Evolutionary conservation across 257 asterid genomes (phyloP).

Genomic region (Cynanchum wilfordii): DNA sequence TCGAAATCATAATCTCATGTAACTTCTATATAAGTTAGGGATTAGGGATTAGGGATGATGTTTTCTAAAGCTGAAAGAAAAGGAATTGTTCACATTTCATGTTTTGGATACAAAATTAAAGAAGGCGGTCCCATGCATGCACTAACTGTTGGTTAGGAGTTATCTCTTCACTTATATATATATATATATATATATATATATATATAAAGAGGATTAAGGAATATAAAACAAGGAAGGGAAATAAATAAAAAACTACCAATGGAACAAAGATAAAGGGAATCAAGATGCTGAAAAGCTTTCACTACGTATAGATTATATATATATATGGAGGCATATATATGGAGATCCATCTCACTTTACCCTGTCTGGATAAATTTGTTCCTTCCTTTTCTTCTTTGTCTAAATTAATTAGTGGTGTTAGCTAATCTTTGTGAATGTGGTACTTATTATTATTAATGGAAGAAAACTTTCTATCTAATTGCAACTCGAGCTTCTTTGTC

Average conservation of each 20-base stretch:
- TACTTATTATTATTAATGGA: too few relatives aligned
- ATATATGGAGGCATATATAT: not conserved
- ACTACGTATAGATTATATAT: not conserved
- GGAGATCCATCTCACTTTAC: not conserved
- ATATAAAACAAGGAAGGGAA: not conserved
- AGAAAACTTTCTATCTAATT: not conserved
- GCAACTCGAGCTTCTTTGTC: not conserved
- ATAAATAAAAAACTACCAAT: not conserved
- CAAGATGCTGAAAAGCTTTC: not conserved
- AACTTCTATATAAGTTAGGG: too few relatives aligned
- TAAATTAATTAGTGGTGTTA: not conserved
- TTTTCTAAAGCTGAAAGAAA: conserved; percentile 6
- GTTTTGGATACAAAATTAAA: not conserved
- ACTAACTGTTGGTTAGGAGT: not conserved
- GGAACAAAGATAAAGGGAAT: not conserved
- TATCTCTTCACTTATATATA: not conserved
- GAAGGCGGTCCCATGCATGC: not conserved
- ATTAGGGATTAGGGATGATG: not conserved
- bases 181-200: not conserved
- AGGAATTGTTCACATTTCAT: conserved; percentile 4
- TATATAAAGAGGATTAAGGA: too few relatives aligned
- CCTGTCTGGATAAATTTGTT: conserved; percentile 1
- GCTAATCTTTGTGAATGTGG: not conserved
- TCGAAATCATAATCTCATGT: too few relatives aligned
- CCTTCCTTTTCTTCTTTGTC: too few relatives aligned